Base-by-base conservation (phyloP, 352 stramenopile species). In the Globisporangium cederbergense region DNA sequence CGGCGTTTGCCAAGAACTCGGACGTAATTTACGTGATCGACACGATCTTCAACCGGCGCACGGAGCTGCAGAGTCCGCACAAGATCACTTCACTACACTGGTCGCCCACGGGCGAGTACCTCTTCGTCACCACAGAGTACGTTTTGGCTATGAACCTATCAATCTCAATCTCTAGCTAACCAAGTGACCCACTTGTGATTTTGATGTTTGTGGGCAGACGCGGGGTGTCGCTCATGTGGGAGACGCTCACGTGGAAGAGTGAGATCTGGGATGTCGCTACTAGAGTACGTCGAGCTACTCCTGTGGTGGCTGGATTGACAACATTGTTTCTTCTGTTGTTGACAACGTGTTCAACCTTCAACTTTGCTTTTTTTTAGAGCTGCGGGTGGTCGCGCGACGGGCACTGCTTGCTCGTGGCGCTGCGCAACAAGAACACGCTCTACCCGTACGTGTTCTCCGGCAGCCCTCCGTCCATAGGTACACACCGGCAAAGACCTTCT, bases 51-150 rank as follows among this genome's bases (percentile, higher is more conserved):
- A 73, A 74, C 36, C 78, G 75, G 18, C 74, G 68, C 28, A 81
- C 85, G 5, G 81, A 91, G 66, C 74, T 93, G 56, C 77, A 88
- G 67, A 85, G 81, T 36, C 68, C 77, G 10, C 73, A 84, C 42
- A 72, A 70, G 36, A 66, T 89, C 34, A 63, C 66, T 14, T 72
- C 73, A 11, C 66, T 93, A 45, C 70, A 90, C 62, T 93, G 85
- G 85, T 91, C 81, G 50, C 85, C 83, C n/a, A 89, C 79, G n/a
- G 83, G 85, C 43, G 85, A 90, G 62, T 93, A 91, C 77, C 78
- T 93, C 75, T 91, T 91, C 66, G 79, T 83, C 16, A 69, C 71
- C 7, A 91, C 81, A 14, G 73, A 79, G 83, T 93, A 72, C 62
- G 77, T 78, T 0, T 25, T 56, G 38, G 4, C 34, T 20, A 16